Base-by-base conservation (phyloP, 805 yeast species). In the Pichia nanzhaoensis region DNA sequence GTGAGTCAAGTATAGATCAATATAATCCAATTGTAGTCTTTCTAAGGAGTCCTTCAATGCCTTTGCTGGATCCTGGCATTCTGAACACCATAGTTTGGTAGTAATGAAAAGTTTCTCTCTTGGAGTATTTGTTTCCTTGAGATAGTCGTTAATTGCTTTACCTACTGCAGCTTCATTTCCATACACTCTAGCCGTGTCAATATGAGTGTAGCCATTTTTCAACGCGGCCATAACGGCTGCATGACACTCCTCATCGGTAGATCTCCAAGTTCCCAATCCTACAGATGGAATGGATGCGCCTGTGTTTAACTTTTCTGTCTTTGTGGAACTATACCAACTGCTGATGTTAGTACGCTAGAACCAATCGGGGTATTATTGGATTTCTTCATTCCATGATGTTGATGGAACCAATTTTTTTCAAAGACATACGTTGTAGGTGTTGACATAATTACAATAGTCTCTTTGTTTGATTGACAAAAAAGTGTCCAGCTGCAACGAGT, bases 1-100 rank as follows among this genome's bases (percentile, higher is more conserved):
- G 65, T 87, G 95, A 60, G 86, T 73, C 58, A 87, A 71, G 59
- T 80, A 80, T 48, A 87, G 67, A 59, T 87, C 95, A 43, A 87
- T 82, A 56, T 87, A 87, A 41, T 82, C 91, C 53, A 84, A 57
- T 0, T 80, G 80, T 50, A 86, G 69, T 56, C 80, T 77, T 53
- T 71, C 55, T 56, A 86, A 69, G 6, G 90, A 81, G 41, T 64
- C 67, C 10, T 77, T 72, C 34, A 85, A 63, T 10, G 83, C 84
- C 18, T 58, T 66, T 31, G 58, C 74, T 12, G 80, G 80, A 37
- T 64, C 57, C 49, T 51, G 47, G 66, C 78, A 80, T 53, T 71
- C 70, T 13, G 77, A 66, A 48, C 71, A 67, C 80, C 82, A 77
- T 49, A 84, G 67, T 59, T 84, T 84, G 47, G 91, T 84, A 53